Conservation (phyloP, 2,329 filamentous ascomycete species). For the Exophiala phaeomuriformis region DNA sequence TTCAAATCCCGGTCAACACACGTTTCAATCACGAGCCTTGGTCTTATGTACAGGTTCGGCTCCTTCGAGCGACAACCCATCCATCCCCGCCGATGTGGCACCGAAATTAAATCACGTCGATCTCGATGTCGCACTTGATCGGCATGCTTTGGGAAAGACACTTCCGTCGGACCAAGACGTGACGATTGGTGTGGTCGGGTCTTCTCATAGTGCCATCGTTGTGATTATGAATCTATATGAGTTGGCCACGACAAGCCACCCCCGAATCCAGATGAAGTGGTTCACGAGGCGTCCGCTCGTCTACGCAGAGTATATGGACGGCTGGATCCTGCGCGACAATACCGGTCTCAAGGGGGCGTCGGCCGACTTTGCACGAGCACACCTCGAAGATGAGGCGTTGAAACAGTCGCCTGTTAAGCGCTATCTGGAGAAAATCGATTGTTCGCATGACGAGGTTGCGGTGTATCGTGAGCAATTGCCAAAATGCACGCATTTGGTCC, state of each 20-base stretch:
- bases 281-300: constrained; percentile 54
- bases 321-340: constrained; percentile 59
- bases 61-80: constrained; percentile 40
- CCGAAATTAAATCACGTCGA: constrained; percentile 33
- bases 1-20: constrained; percentile 28
- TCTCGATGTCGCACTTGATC: constrained; percentile 51
- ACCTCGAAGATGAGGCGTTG: constrained; percentile 50
- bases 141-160: constrained; percentile 40
- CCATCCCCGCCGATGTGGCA: constrained; percentile 35
- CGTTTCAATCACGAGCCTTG: constrained; percentile 40
- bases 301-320: constrained; percentile 53
- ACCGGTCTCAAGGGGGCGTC: constrained; percentile 58
- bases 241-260: constrained; percentile 46
- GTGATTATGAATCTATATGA: constrained; percentile 55
- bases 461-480: constrained; percentile 45
- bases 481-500: constrained; percentile 47
- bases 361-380: constrained; percentile 52
- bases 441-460: constrained; percentile 38
- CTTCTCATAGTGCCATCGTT: constrained; percentile 57
- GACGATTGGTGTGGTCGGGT: constrained; percentile 53
- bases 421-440: constrained; percentile 44
- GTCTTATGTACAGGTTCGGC: constrained; percentile 55
- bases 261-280: constrained; percentile 52
- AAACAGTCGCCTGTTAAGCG: constrained; percentile 40
- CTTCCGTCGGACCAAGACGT: constrained; percentile 33